Conservation (phyloP, 371 early-diverging fungal genomes). For the Mortierella polycephala region DNA sequence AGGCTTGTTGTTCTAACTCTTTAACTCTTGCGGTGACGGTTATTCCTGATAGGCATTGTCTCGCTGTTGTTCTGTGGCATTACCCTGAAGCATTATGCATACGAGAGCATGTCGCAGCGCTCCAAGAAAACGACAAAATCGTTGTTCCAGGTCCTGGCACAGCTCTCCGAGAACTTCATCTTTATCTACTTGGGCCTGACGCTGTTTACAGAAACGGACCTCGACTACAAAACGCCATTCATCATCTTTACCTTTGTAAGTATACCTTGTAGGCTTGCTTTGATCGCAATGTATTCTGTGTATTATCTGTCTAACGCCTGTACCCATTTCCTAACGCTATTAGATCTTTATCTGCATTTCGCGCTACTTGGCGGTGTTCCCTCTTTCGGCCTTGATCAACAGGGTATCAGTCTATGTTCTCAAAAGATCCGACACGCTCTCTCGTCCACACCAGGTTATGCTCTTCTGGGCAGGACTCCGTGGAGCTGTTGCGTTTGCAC, state of each 20-base stretch:
- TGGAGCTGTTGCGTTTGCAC: conserved; percentile 95
- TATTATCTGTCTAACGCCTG: not conserved
- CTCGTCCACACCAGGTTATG: conserved; percentile 91
- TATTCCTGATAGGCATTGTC: conserved; percentile 76
- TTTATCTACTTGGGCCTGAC: conserved; percentile 96
- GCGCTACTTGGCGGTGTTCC: conserved; percentile 86
- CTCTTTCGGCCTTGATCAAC: conserved; percentile 85
- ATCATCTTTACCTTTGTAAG: conserved; percentile 76
- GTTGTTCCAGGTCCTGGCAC: conserved; percentile 89
- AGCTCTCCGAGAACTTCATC: conserved; percentile 93
- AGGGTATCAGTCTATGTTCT: conserved; percentile 62
- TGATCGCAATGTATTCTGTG: conserved; percentile 34
- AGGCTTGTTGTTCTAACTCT: not conserved
- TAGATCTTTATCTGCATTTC: conserved; percentile 79
- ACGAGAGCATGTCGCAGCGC: conserved; percentile 83
- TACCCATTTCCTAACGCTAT: conserved; percentile 19
- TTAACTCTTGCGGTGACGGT: not conserved
- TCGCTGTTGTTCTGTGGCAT: conserved; percentile 95
- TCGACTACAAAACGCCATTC: conserved; percentile 78
- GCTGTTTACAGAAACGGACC: conserved; percentile 81
- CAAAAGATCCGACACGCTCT: conserved; percentile 71
- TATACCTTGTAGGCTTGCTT: conserved; percentile 21
- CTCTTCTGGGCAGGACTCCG: conserved; percentile 95
- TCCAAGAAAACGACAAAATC: conserved; percentile 85
- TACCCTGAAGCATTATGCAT: conserved; percentile 91